phyloP scores from a whole-genome alignment of 352 stramenopile species.

The Pythium coloratum region DNA sequence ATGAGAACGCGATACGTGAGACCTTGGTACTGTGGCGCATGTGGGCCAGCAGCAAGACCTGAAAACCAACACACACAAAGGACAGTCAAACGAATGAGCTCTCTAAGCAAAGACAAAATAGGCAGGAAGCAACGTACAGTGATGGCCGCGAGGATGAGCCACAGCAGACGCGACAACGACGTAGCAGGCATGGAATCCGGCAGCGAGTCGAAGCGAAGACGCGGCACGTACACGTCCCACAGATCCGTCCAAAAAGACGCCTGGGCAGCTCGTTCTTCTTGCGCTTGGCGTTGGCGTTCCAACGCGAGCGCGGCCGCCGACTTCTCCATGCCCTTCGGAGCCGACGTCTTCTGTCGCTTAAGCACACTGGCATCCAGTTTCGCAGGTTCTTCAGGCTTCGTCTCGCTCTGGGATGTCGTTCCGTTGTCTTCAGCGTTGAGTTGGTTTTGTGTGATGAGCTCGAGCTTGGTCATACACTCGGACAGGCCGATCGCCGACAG shows the following conservation, averaged over 20 bases:
- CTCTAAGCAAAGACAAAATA: not conserved
- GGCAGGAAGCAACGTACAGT: slow-evolving; percentile 33
- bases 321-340: not conserved
- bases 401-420: not conserved
- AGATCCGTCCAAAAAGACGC: slow-evolving; percentile 15
- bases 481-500: slow-evolving; percentile 86
- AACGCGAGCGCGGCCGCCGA: not conserved
- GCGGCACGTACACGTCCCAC: slow-evolving; percentile 11
- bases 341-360: slow-evolving; percentile 13
- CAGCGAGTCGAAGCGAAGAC: not conserved
- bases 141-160: slow-evolving; percentile 56
- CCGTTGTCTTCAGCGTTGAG: not conserved
- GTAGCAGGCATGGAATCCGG: slow-evolving; percentile 7
- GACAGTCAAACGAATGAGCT: not conserved
- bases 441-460: slow-evolving; percentile 13
- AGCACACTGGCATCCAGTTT: not conserved
- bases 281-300: not conserved
- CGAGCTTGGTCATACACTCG: slow-evolving; percentile 40
- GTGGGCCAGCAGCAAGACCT: slow-evolving; percentile 74
- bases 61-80: slow-evolving; percentile 11
- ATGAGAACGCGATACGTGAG: slow-evolving; percentile 76
- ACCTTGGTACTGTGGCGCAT: slow-evolving; percentile 60
- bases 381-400: not conserved
- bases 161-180: slow-evolving; percentile 12
- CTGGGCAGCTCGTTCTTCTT: not conserved